Evolutionary conservation across 2,329 filamentous ascomycete species (phyloP), one percentile per base, ranked within the genome.

Genomic region (Fusarium nodosum): DNA sequence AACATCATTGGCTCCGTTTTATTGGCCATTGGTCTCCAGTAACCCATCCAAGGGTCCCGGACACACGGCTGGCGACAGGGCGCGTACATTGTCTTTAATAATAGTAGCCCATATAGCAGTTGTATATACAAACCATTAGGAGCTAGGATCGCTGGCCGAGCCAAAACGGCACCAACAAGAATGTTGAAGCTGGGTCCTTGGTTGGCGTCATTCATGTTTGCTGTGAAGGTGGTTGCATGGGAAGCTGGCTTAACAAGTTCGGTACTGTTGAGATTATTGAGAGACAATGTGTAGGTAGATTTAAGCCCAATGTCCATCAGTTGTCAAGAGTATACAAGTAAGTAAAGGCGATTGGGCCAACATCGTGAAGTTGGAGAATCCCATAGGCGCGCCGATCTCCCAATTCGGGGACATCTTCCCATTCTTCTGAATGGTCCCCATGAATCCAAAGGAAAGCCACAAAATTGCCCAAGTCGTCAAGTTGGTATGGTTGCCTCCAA

Each of bases 31-130:
- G 45, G 60, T 36, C 52, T 61, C 51, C 47, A 59, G 51, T 55
- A 64, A 60, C 50, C 42, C 60, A 58, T 74, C 59, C 58, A 58
- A 72, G 72, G 69, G 67, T 70, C 68, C 68, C 64, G 71, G 58
- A 48, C 46, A 39, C 56, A 72, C 44, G 50, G 53, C 55, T 59
- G 57, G 56, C 57, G 56, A 61, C 45, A 58, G 63, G 59, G 72
- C 68, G 56, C 52, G 38, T 46, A 69, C 56, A 69, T 26, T 64
- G 61, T 70, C 48, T 57, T 72, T 71, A 26, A 26, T 26, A 26
- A 26, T 26, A 26, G 26, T 26, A 62, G 59, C 60, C 69, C 62
- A 50, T 58, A 70, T 59, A 64, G 60, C 42, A 41, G 54, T 70
- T 47, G 47, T 46, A 65, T 45, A 45, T 44, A 65, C 47, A 47